Conservation (phyloP, 805 yeast genomes). For the Nakazawaea ishiwadae region DNA sequence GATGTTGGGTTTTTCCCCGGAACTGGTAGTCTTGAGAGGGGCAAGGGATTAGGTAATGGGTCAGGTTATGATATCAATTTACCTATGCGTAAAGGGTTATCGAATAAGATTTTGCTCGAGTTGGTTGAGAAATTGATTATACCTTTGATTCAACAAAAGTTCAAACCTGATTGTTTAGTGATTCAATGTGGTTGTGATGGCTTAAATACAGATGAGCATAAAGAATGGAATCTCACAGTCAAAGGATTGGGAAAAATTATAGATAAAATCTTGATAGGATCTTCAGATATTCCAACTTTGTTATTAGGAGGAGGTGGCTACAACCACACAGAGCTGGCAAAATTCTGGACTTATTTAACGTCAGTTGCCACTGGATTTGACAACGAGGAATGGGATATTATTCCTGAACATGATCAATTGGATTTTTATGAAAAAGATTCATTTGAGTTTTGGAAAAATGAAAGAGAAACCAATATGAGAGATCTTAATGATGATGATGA, state of each 20-base stretch:
- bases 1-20: slow-evolving; percentile 75
- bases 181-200: slow-evolving; percentile 78
- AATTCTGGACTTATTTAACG: slow-evolving; percentile 52
- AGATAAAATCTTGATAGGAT: slow-evolving; percentile 20
- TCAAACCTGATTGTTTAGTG: slow-evolving; percentile 49
- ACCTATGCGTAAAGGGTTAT: slow-evolving; percentile 54
- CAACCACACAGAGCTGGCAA: slow-evolving; percentile 53
- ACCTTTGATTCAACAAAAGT: slow-evolving; percentile 32
- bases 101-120: slow-evolving; percentile 36
- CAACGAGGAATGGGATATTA: slow-evolving; percentile 32
- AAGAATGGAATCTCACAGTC: slow-evolving; percentile 67
- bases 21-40: slow-evolving; percentile 43
- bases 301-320: slow-evolving; percentile 80
- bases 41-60: slow-evolving; percentile 33
- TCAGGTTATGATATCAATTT: slow-evolving; percentile 39
- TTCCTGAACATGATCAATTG: slow-evolving; percentile 46
- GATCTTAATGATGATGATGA: slow-evolving; percentile 30
- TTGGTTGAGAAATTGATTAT: slow-evolving; percentile 36
- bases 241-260: slow-evolving; percentile 40
- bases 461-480: slow-evolving; percentile 21
- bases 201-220: slow-evolving; percentile 53
- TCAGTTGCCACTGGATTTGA: slow-evolving; percentile 18
- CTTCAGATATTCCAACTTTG: slow-evolving; percentile 30
- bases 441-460: slow-evolving; percentile 44
- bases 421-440: slow-evolving; percentile 40